A percentile compares a stretch with the other conserved stretches of the same genome.
Evolutionary conservation across 2,329 filamentous ascomycete genomes (phyloP).

Genomic region (Ceratocystis smalleyi): DNA sequence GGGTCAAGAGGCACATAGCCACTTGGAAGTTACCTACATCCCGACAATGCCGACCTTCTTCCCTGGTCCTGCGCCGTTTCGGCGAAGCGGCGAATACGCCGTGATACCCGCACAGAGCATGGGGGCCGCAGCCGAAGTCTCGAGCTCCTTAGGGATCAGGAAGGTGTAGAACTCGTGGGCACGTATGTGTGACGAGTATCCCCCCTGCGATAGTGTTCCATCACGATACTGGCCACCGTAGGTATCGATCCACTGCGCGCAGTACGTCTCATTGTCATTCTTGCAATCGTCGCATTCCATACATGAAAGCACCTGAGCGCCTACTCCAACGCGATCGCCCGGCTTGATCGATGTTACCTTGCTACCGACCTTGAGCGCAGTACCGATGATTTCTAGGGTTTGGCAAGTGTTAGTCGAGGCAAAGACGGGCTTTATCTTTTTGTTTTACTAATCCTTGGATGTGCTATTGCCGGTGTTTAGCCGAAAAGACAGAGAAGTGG

Average conservation of each 20-base stretch:
- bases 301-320: conserved; percentile 50
- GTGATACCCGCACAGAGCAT: conserved; percentile 77
- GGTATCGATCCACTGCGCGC: conserved; percentile 42
- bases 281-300: conserved; percentile 49
- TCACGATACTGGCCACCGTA: conserved; percentile 43
- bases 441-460: not conserved
- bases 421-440: not conserved
- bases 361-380: conserved; percentile 45
- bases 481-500: not conserved
- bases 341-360: conserved; percentile 44
- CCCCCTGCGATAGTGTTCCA: conserved; percentile 48
- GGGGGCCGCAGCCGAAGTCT: conserved; percentile 47
- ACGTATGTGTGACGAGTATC: conserved; percentile 49
- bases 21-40: conserved; percentile 23
- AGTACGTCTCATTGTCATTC: conserved; percentile 54
- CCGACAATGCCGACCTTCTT: conserved; percentile 61
- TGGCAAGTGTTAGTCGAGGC: not conserved
- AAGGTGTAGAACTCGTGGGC: conserved; percentile 61
- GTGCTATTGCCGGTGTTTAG: not conserved
- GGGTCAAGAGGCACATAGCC: not conserved
- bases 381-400: conserved; percentile 45
- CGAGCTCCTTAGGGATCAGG: conserved; percentile 57
- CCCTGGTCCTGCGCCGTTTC: conserved; percentile 55
- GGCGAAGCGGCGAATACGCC: conserved; percentile 57
- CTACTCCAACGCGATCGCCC: conserved; percentile 53